phyloP scores from a whole-genome alignment of 2,329 filamentous ascomycete species.

The Reticulascus tulasneorum region DNA sequence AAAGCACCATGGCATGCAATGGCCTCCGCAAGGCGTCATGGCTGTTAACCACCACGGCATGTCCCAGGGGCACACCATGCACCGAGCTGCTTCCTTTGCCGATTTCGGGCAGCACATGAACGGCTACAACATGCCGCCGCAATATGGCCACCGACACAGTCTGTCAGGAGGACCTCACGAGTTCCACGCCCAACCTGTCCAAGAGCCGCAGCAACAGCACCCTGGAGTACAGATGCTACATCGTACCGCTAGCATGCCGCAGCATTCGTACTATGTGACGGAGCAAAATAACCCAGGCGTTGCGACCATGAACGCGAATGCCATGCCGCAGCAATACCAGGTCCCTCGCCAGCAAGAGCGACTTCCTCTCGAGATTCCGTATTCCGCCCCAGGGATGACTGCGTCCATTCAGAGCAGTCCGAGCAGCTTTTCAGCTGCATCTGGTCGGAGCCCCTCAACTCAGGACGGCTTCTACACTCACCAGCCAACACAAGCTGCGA shows the following conservation, averaged over 20 bases:
- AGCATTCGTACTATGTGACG: conserved; percentile 51
- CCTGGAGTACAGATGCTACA: conserved; percentile 44
- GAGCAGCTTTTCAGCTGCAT: conserved; percentile 52
- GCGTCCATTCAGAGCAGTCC: conserved; percentile 56
- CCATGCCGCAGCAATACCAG: conserved; percentile 47
- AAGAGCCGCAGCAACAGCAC: conserved; percentile 37
- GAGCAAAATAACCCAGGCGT: conserved; percentile 60
- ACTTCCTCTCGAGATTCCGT: conserved; percentile 45
- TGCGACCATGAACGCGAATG: conserved; percentile 55
- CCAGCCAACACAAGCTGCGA: conserved; percentile 42
- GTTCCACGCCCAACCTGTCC: conserved; percentile 37
- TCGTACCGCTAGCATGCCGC: conserved; percentile 43
- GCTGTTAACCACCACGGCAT: conserved; percentile 31
- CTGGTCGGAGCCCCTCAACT: conserved; percentile 48
- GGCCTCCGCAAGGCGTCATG: conserved; percentile 42
- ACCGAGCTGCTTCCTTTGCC: conserved; percentile 51
- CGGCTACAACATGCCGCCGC: conserved; percentile 36
- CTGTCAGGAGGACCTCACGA: conserved; percentile 40
- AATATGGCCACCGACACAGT: conserved; percentile 43
- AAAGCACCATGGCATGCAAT: conserved; percentile 47
- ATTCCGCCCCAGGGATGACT: conserved; percentile 41
- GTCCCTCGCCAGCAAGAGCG: conserved; percentile 37
- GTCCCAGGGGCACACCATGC: conserved; percentile 36
- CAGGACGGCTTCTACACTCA: conserved; percentile 57
- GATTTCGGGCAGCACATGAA: conserved; percentile 50